Evolutionary conservation across 768 basidiomycete genomes (phyloP).

Genomic region (Termitomyces eurrhizus): DNA sequence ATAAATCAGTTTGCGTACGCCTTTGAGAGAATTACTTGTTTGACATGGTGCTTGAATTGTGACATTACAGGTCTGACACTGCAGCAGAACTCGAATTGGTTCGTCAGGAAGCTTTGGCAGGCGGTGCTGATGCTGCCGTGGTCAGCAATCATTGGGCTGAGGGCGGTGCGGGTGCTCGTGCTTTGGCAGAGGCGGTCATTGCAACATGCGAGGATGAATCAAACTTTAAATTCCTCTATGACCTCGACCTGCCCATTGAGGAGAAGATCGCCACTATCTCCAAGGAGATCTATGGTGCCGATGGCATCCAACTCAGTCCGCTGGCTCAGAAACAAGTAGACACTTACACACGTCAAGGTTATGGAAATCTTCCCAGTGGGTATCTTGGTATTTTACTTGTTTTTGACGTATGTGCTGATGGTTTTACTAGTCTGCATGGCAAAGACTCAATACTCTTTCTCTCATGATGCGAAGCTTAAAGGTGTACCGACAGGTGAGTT

Average conservation of each 20-base stretch:
- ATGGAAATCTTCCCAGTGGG: slow-evolving; percentile 72
- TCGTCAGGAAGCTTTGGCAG: slow-evolving; percentile 70
- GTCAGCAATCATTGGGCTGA: slow-evolving; percentile 98
- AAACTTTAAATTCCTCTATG: slow-evolving; percentile 91
- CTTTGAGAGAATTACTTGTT: not conserved
- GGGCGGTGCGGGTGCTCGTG: slow-evolving; percentile 87
- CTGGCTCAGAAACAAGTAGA: slow-evolving; percentile 83
- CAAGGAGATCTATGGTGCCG: slow-evolving; percentile 92
- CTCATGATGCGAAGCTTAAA: slow-evolving; percentile 89
- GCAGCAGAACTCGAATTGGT: slow-evolving; percentile 85
- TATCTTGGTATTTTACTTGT: slow-evolving; percentile 6
- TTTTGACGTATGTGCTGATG: slow-evolving; percentile 5
- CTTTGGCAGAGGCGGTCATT: slow-evolving; percentile 91
- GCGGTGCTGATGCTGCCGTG: slow-evolving; percentile 92
- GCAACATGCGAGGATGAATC: slow-evolving; percentile 79
- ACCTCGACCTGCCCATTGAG: slow-evolving; percentile 76
- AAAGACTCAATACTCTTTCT: slow-evolving; percentile 97
- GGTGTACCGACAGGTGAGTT: slow-evolving; percentile 73
- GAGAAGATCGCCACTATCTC: slow-evolving; percentile 87
- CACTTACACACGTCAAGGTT: slow-evolving; percentile 90
- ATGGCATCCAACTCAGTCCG: slow-evolving; percentile 84
- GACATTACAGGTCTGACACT: slow-evolving; percentile 69
- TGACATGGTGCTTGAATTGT: slow-evolving; percentile 3
- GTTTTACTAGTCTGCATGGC: slow-evolving; percentile 81
- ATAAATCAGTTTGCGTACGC: slow-evolving; percentile 94